Evolutionary conservation across 2,329 filamentous ascomycete genomes (phyloP), one percentile per base, ranked within the genome.

Genomic region (Diaporthe capsici): DNA sequence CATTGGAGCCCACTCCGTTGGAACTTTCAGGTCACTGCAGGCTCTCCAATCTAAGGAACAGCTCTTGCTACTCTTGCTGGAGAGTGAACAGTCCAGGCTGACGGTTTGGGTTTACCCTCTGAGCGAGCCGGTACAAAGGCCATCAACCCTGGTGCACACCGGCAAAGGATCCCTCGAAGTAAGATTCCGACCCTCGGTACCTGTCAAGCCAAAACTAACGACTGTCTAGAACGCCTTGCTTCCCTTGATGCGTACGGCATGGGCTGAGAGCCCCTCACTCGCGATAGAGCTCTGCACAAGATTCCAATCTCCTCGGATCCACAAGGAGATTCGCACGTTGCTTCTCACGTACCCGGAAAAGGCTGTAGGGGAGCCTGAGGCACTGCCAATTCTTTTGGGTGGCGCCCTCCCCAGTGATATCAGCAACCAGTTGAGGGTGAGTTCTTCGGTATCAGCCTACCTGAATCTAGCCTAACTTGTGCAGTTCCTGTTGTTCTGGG

Each of bases 401-500:
- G 90, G 92, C 34, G 87, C 91, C 58, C 85, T 98, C 70, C 95
- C 96, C 0, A 87, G 88, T 53, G 96, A 98, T 84, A 90, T 98
- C 60, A 92, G 91, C 72, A 92, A 92, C 80, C 96, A 98, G 84
- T 89, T 98, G 72, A 98, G 96, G 89, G 94, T 94, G 86, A 77
- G 80, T 76, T 67, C 22, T 7, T 76, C 20, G 74, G 31, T 39
- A 6, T 8, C 28, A 34, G 13, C 47, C 34, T 10, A 72, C 78
- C 34, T 83, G 75, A 61, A 44, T 25, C 7, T 55, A 63, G 77
- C 80, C 86, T 78, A 70, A 80, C 67, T 65, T 55, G 4, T 22
- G 12, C 79, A 95, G 92, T 98, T 98, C 83, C 87, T 99, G 22
- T 87, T 99, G 2, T 98, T 94, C 85, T 99, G 97, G 97, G 91